Percentiles rank a stretch among this genome's conserved stretches.
Conservation (phyloP, 176 grass and related monocot genomes). For the Thinopyrum elongatum region DNA sequence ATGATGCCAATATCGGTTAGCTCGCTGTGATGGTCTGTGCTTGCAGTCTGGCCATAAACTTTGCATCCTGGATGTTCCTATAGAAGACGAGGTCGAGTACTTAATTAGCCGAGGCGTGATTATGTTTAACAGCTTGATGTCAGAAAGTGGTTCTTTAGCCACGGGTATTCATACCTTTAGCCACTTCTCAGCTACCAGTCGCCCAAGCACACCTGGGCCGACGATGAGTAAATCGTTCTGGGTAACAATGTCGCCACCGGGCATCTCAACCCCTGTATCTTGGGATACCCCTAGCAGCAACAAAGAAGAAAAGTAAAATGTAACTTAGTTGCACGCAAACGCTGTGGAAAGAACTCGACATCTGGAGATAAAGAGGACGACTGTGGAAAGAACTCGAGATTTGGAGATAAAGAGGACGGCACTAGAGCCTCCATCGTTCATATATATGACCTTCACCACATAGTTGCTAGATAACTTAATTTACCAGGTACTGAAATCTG, state of each 20-base stretch:
- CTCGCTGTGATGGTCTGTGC: constrained; percentile 76
- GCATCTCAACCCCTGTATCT: constrained; percentile 24
- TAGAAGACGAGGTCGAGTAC: neutral
- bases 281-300: constrained; percentile 25
- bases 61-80: constrained; percentile 83
- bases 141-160: neutral
- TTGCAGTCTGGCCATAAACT: constrained; percentile 86
- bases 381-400: no score
- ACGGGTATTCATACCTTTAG: constrained; percentile 42
- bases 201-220: constrained; percentile 84
- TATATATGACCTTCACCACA: neutral
- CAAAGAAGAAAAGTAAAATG: neutral
- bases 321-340: neutral
- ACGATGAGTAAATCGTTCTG: constrained; percentile 82
- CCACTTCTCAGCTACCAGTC: constrained; percentile 80
- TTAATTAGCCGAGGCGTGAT: neutral
- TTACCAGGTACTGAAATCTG: neutral
- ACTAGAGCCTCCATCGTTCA: neutral
- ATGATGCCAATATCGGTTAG: constrained; percentile 65
- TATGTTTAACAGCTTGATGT: neutral
- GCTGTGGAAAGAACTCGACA: neutral
- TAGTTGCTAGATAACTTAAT: neutral
- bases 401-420: no score
- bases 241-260: constrained; percentile 30
- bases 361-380: neutral